Conservation (phyloP, 2,329 filamentous ascomycete genomes). For the Calonectria pseudoreteaudii region DNA sequence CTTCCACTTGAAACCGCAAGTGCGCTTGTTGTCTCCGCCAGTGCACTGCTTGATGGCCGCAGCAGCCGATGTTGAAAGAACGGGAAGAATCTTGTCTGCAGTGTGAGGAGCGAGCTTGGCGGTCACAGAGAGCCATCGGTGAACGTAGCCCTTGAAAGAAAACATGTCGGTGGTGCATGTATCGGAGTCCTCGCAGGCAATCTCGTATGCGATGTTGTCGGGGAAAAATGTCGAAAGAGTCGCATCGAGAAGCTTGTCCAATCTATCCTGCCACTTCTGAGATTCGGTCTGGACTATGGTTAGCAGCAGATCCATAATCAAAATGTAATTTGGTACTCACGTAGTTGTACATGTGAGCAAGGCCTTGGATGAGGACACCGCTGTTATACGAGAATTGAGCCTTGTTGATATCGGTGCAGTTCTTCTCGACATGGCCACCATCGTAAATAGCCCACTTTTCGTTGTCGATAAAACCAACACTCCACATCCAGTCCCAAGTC, state of each 20-base stretch:
- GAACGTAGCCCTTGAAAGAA: constrained; percentile 72
- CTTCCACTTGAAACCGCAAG: constrained; percentile 69
- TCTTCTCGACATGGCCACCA: constrained; percentile 66
- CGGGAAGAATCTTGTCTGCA: constrained; percentile 60
- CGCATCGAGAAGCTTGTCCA: constrained; percentile 54
- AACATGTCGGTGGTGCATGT: constrained; percentile 74
- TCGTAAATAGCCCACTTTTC: constrained; percentile 73
- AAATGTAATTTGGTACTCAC: constrained; percentile 48
- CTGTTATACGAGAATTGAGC: constrained; percentile 77
- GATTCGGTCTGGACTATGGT: constrained; percentile 53
- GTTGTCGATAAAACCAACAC: constrained; percentile 69
- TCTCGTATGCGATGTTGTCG: constrained; percentile 68
- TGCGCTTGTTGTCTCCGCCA: constrained; percentile 58
- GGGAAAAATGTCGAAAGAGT: constrained; percentile 64
- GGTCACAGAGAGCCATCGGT: constrained; percentile 66
- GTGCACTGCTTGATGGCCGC: constrained; percentile 68
- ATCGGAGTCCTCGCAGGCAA: constrained; percentile 66
- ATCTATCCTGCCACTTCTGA: constrained; percentile 62
- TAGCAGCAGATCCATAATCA: constrained; percentile 4
- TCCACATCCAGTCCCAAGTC: constrained; percentile 71
- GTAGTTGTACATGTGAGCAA: constrained; percentile 76
- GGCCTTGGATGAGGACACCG: constrained; percentile 71
- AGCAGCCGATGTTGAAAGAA: constrained; percentile 63
- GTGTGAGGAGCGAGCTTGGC: constrained; percentile 68
- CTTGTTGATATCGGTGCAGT: constrained; percentile 72